These are phyloP conservation scores for Colletotrichum camelliae DNA, from an alignment of 2,329 filamentous ascomycete species.

Conservation along the genomic window DNA sequence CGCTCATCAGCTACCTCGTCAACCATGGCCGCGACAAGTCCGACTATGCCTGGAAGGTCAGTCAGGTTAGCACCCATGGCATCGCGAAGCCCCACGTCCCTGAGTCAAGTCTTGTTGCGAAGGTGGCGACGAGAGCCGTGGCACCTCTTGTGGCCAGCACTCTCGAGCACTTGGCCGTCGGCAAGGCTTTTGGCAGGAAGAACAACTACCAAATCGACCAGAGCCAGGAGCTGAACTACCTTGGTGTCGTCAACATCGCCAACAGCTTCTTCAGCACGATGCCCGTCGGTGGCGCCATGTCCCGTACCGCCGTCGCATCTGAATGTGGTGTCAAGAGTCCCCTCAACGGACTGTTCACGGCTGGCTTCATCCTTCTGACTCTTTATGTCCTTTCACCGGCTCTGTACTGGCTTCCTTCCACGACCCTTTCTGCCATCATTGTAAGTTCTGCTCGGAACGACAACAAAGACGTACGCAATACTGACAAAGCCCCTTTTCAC, in stretches of 20 bases:
- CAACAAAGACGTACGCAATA: background rate
- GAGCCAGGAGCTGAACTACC: conserved; percentile 69
- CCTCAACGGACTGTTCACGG: conserved; percentile 64
- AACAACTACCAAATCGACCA: conserved; percentile 70
- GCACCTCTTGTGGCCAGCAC: conserved; percentile 67
- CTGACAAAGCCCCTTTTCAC: background rate
- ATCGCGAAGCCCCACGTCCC: conserved; percentile 55
- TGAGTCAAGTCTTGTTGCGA: conserved; percentile 32
- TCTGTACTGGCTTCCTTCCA: conserved; percentile 71
- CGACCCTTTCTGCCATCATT: conserved; percentile 69
- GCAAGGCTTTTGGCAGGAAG: conserved; percentile 65
- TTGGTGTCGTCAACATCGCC: conserved; percentile 67
- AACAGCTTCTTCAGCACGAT: conserved; percentile 71
- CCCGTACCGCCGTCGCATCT: conserved; percentile 70
- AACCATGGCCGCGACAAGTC: conserved; percentile 56
- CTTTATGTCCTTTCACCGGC: conserved; percentile 66
- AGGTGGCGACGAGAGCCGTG: conserved; percentile 57
- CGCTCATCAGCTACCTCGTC: conserved; percentile 66
- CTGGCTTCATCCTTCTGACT: conserved; percentile 65
- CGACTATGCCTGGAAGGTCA: conserved; percentile 62
- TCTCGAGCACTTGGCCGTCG: conserved; percentile 70
- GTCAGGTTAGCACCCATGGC: conserved; percentile 61
- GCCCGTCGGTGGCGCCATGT: conserved; percentile 71
- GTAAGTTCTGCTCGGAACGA: conserved; percentile 56
- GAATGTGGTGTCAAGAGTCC: conserved; percentile 68